These are phyloP conservation scores for Penicillium desertorum DNA, from an alignment of 495 filamentous ascomycete genomes.

Conservation along the genomic window DNA sequence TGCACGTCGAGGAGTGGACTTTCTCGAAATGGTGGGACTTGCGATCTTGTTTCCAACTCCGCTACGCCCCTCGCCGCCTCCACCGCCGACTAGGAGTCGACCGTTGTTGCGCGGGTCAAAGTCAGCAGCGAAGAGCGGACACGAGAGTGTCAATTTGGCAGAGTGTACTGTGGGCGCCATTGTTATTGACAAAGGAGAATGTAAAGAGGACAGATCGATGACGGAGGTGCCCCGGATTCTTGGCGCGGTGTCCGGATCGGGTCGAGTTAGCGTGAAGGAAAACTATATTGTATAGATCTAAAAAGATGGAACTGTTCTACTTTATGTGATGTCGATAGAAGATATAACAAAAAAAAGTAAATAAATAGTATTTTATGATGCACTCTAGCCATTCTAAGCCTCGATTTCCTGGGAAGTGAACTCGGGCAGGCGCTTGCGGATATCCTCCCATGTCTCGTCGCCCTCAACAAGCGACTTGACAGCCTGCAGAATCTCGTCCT, in stretches of 20 bases:
- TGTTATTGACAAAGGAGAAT: slow-evolving; percentile 14
- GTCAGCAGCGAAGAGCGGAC: slow-evolving; percentile 86
- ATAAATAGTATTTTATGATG: slow-evolving; percentile 24
- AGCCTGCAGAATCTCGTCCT: slow-evolving; percentile 65
- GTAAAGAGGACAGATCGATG: slow-evolving; percentile 28
- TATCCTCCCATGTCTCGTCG: slow-evolving; percentile 64
- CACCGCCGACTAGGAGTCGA: slow-evolving; percentile 81
- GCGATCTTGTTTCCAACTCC: slow-evolving; percentile 92
- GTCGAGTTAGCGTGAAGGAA: slow-evolving; percentile 1
- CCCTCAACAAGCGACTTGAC: slow-evolving; percentile 60
- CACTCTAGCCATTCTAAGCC: slow-evolving; percentile 30
- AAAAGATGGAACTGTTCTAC: neutral
- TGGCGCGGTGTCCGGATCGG: slow-evolving; percentile 31
- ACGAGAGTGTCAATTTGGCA: slow-evolving; percentile 71
- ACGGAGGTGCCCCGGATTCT: slow-evolving; percentile 35
- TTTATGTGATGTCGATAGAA: neutral
- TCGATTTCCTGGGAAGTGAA: slow-evolving; percentile 70
- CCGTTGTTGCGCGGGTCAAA: slow-evolving; percentile 79
- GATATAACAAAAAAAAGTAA: slow-evolving; percentile 1
- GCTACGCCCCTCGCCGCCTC: slow-evolving; percentile 80
- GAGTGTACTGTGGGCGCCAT: slow-evolving; percentile 56
- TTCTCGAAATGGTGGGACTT: slow-evolving; percentile 31
- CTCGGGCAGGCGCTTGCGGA: slow-evolving; percentile 59
- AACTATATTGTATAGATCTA: slow-evolving; percentile 1
- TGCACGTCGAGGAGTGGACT: neutral